Base-by-base conservation (phyloP, 2,329 filamentous ascomycete species). In the Lachnellula hyalina region DNA sequence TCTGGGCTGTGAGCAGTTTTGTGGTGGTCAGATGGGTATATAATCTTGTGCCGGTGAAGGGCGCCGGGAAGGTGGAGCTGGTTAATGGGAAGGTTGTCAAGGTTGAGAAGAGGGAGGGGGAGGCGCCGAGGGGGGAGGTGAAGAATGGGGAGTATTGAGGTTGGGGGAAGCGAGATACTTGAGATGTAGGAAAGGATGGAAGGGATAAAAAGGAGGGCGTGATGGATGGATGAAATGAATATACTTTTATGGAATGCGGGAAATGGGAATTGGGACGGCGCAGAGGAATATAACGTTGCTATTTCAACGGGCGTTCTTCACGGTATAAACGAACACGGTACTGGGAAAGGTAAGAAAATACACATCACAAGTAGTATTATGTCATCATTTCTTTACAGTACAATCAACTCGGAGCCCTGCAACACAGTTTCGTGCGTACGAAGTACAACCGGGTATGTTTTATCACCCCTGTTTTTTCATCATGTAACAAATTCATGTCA, bases 1-100 rank as follows among this genome's bases (percentile, higher is more conserved):
- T 81, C 17, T 89, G 85, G 83, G 83, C 78, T 7, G 72, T 87
- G 8, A 80, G 77, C 14, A 79, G 77, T 47, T 91, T 84, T 67
- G 35, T 79, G 49, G 64, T 75, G 40, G 73, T 71, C 3, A 73
- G 74, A 49, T 79, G 75, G 72, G 52, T 76, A 12, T 83, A 80
- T 62, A 67, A 64, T 28, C 35, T 66, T 32, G 46, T 68, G 17
- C 63, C 64, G 17, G 56, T 62, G 4, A 57, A 47, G 35, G 63
- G 63, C 2, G 41, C 23, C 14, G 55, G 50, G 32, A 60, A 63
- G 55, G 45, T 60, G 4, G 46, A 44, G 28, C 44, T 67, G 36
- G 55, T 58, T 7, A 61, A 61, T 57, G 63, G 60, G 23, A 68
- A 59, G 52, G 57, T 47, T 40, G 45, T 54, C 19, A 57, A 61